A percentile compares a stretch with the other conserved stretches of the same genome.
phyloP scores from a whole-genome alignment of 768 basidiomycete species.

The Auriscalpium microsporum region DNA sequence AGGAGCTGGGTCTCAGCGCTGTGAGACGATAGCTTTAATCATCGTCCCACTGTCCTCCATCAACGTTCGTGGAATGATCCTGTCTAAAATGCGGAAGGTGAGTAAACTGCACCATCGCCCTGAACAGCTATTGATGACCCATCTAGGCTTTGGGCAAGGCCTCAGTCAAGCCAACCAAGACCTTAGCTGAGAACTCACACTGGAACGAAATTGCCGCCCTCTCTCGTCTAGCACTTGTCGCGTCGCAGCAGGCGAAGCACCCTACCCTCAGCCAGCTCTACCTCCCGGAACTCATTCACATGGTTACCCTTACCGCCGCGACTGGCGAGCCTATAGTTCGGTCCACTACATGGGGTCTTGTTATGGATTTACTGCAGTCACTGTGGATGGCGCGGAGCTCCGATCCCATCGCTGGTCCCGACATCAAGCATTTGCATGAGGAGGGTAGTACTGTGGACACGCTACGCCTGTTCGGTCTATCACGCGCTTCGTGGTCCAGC shows the following conservation, averaged over 20 bases:
- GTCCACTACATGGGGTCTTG: conserved; percentile 71
- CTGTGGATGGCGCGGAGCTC: conserved; percentile 54
- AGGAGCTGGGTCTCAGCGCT: conserved; percentile 65
- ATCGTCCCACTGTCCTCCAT: conserved; percentile 70
- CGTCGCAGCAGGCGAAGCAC: conserved; percentile 59
- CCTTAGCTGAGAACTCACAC: conserved; percentile 59
- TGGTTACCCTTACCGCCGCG: conserved; percentile 69
- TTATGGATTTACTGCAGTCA: conserved; percentile 77
- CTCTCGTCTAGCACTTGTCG: conserved; percentile 63
- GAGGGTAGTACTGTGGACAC: conserved; percentile 48
- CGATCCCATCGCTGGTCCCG: conserved; percentile 44
- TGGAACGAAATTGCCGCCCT: conserved; percentile 81
- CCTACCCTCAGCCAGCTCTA: conserved; percentile 65
- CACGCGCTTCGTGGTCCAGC: conserved; percentile 51
- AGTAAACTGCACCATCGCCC: conserved; percentile 9
- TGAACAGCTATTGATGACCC: neutral
- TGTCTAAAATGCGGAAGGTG: conserved; percentile 74
- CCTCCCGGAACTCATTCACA: conserved; percentile 75
- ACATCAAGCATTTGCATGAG: conserved; percentile 54
- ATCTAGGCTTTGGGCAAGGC: conserved; percentile 65
- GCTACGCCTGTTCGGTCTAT: conserved; percentile 67
- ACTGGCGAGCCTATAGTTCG: conserved; percentile 69
- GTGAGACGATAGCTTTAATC: conserved; percentile 68
- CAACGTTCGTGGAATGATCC: conserved; percentile 67
- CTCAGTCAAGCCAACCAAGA: conserved; percentile 51